A percentile compares a stretch with the other conserved stretches of the same genome.
Conservation (phyloP, 108 stramenopile species). For the Cafeteria roenbergensis region DNA sequence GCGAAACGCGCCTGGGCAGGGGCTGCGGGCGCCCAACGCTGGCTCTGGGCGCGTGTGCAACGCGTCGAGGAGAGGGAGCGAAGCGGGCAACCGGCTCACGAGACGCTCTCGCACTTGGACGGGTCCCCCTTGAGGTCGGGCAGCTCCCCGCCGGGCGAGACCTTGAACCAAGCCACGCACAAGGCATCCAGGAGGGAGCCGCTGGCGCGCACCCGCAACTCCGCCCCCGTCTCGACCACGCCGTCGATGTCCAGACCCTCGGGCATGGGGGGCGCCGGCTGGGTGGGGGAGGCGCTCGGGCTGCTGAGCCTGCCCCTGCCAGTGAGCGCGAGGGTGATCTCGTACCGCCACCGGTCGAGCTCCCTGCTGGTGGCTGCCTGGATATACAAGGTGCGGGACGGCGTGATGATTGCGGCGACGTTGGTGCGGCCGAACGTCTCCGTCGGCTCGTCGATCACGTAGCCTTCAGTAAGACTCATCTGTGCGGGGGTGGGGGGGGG, state of each 20-base stretch:
- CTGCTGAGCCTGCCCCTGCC: background rate
- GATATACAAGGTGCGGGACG: background rate
- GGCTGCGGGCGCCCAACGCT: too few species aligned
- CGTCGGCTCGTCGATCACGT: background rate
- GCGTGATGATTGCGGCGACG: background rate
- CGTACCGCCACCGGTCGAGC: background rate
- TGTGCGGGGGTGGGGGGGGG: too few species aligned
- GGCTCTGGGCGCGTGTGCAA: too few species aligned
- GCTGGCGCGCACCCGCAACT: background rate
- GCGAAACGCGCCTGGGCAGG: too few species aligned
- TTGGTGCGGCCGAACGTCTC: background rate
- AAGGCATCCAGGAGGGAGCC: background rate
- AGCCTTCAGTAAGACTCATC: too few species aligned
- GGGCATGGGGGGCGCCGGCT: background rate
- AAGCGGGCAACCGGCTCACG: too few species aligned
- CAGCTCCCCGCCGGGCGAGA: background rate
- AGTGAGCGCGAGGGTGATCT: background rate
- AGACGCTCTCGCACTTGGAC: too few species aligned
- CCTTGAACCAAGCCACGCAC: constrained; percentile 2
- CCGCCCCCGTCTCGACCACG: background rate
- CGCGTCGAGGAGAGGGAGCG: too few species aligned
- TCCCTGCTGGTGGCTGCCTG: background rate
- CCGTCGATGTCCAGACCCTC: background rate
- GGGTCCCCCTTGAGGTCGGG: too few species aligned
- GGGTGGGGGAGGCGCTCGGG: background rate